Evolutionary conservation across 768 basidiomycete genomes (phyloP), one percentile per base, ranked within the genome.

Genomic region (Lyophyllum atratum): DNA sequence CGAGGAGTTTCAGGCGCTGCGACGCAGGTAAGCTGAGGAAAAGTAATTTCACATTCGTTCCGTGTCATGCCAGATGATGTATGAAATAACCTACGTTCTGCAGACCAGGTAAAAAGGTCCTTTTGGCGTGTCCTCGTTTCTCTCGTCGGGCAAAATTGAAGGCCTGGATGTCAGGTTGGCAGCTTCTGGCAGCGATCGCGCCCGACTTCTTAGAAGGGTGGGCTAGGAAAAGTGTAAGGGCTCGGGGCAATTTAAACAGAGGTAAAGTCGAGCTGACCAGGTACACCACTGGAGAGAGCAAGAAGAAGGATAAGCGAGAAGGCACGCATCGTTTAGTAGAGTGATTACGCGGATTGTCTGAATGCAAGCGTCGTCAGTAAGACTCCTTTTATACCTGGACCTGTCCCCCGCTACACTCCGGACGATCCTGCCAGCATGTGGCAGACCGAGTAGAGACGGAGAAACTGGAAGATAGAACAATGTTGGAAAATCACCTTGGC

Each of bases 71-170:
- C 29, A 29, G 1, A 25, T 22, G 17, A 29, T 34, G 14, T 51
- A 14, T 24, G 28, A n/a, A 14, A 5, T 1, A 51, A 62, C 61
- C 9, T 39, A 66, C 65, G 26, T 66, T 66, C 37, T 60, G 59
- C 21, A 66, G 26, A 29, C 31, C 46, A 22, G 58, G 39, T 17
- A 45, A 52, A 33, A 58, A 52, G 6, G 50, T 54, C 42, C 63
- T 59, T 37, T 15, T 15, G 34, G 34, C 34, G 12, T 37, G 34
- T 37, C 34, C 34, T 37, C 34, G 34, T 37, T 53, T 63, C 45
- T 60, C 63, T 45, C 64, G 52, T 46, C 64, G 34, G 25, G 61
- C 61, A 29, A 61, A 34, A 31, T 66, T 64, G 51, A 62, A 64
- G 17, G 58, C 50, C 14, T 52, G 31, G 25, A 60, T 58, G 37